Base-by-base conservation (phyloP, 257 asterid species). In the Leptodermis oblonga region DNA sequence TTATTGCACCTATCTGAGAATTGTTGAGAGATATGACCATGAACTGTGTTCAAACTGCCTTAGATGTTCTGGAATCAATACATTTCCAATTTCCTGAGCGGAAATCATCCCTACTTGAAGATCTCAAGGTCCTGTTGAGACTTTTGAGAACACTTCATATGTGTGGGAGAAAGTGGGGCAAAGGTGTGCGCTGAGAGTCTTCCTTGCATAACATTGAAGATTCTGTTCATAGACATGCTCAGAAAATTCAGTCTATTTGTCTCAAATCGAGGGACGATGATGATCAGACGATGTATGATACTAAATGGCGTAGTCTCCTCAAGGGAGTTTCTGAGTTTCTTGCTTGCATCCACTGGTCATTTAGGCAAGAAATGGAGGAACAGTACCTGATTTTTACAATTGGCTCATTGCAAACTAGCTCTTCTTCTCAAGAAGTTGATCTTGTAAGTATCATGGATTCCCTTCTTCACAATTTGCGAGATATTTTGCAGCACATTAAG, bases 141-240 rank as follows among this genome's bases (percentile, higher is more conserved):
- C 31, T 22, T 13, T 17, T 62, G 22, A 37, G 51, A 62, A 20
- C 30, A 20, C 34, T 61, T 61, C n/a, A 33, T 12, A 20, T 34
- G 46, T 36, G 15, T 23, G 67, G 30, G 3, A 61, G 23, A 36
- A 34, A 34, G 46, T 61, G 67, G 67, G 67, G 67, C 6, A 61
- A 61, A 4, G 30, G 46, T 20, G 49, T 1, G 23, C 15, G 33
- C 48, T 42, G 28, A 17, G 51, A 14, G 37, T 13, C 49, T 62
- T 10, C 33, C n/a, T 39, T 62, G 51, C 9, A 13, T 2, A 20
- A 26, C n/a, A 49, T 49, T 49, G 55, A 49, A 26, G 55, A 49
- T 18, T 8, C 55, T 49, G 55, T 49, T 49, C 25, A 13, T 12
- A 13, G 4, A 8, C 46, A 7, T 10, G 4, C 26, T 20, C 37